Base-by-base conservation (phyloP, 345 rosid species). In the Boechera divaricarpa region DNA sequence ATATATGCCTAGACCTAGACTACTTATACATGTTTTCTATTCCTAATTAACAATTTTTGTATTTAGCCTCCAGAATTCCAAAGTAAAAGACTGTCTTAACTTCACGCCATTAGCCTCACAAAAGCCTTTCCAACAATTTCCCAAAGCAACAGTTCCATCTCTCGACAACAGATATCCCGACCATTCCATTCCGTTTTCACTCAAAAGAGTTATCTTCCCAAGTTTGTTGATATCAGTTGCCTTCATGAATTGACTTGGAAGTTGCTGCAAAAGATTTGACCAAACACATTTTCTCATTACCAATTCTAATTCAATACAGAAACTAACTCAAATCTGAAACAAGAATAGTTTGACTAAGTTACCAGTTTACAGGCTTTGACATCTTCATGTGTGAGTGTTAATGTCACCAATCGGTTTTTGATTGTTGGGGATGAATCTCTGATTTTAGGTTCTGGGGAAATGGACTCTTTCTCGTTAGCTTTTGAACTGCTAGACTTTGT, bases 41-140 rank as follows among this genome's bases (percentile, higher is more conserved):
- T 15, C 51, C 21, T 49, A 33, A 6, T 28, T 21, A 35, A 35
- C 9, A 18, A 13, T 4, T 44, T 31, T 31, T 70, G 35, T 21
- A 16, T 38, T 29, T 38, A 62, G 62, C 29, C 69, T 53, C 29
- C 29, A 0, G 42, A 12, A 16, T 13, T 70, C 39, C 28, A 72
- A 49, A 26, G 49, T 51, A n/a, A 72, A 72, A 9, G 68, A 0
- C 0, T 60, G 31, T 48, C 68, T 60, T 26, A 5, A 6, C 49
- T 59, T 60, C 9, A 59, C 66, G 13, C 58, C 75, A 60, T 71
- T 71, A 71, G 45, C 67, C 9, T 71, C 48, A 15, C 76, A 53
- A 42, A 60, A 72, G 4, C 2, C 67, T 8, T 28, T 4, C 76
- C 74, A 70, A 10, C 74, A 55, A 28, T 4, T 4, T 31, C 63